Evolutionary conservation across 768 basidiomycete species (phyloP).

Genomic region (Termitomyces sp.): DNA sequence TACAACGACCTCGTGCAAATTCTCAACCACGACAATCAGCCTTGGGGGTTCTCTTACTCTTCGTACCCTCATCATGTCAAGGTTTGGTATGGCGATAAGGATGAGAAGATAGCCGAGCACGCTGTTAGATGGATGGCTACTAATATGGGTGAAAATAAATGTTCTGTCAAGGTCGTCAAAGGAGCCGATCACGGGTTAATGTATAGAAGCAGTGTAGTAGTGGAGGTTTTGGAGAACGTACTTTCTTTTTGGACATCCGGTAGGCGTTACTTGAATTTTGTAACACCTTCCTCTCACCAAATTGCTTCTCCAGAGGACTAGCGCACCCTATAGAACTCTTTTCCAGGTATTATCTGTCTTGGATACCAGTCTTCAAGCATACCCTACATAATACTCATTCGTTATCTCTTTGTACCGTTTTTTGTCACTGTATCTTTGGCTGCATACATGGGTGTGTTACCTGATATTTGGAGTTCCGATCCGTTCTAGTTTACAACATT

Average conservation of each 20-base stretch:
- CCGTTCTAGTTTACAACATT: slow-evolving; percentile 12
- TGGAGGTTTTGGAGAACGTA: slow-evolving; percentile 75
- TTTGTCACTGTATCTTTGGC: slow-evolving; percentile 16
- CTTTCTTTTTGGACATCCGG: slow-evolving; percentile 46
- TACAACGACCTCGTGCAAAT: slow-evolving; percentile 90
- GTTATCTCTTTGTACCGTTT: neutral
- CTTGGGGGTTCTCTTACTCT: slow-evolving; percentile 87
- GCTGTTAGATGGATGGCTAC: slow-evolving; percentile 92
- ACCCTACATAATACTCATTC: slow-evolving; percentile 4
- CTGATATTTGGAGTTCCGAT: slow-evolving; percentile 3
- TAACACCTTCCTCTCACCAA: neutral
- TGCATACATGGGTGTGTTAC: slow-evolving; percentile 9
- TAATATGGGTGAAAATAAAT: slow-evolving; percentile 68
- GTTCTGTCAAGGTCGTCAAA: slow-evolving; percentile 74
- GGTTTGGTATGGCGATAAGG: slow-evolving; percentile 91
- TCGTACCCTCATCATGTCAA: slow-evolving; percentile 71
- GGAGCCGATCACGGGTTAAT: slow-evolving; percentile 92
- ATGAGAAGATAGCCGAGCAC: slow-evolving; percentile 90
- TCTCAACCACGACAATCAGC: slow-evolving; percentile 80
- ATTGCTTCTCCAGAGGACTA: neutral
- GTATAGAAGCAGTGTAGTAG: slow-evolving; percentile 84
- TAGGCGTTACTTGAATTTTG: slow-evolving; percentile 8
- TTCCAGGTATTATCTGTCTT: neutral
- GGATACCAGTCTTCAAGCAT: slow-evolving; percentile 6
- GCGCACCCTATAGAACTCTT: neutral